These are phyloP conservation scores for Fragaria iinumae DNA, from an alignment of 306 rosid genomes.

Conservation along the genomic window DNA sequence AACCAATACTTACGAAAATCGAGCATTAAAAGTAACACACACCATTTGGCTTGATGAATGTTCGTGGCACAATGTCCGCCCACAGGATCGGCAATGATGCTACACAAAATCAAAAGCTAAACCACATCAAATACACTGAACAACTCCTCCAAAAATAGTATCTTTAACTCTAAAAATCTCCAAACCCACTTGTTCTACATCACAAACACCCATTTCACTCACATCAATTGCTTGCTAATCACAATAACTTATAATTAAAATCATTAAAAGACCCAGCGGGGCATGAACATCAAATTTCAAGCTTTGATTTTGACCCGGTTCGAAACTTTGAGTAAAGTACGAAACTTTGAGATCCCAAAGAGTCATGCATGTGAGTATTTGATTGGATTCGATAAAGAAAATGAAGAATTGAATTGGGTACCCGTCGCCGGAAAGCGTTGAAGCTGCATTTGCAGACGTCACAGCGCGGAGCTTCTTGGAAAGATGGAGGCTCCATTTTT, in stretches of 20 bases:
- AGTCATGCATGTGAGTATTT: background rate
- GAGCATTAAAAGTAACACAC: background rate
- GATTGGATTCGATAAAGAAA: background rate
- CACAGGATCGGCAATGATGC: slow-evolving; percentile 97
- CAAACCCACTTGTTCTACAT: background rate
- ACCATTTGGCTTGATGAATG: slow-evolving; percentile 91
- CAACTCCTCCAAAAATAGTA: background rate
- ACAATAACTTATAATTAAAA: background rate
- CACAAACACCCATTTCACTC: background rate
- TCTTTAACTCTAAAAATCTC: background rate
- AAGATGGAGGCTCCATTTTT: slow-evolving; percentile 69
- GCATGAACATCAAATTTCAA: background rate
- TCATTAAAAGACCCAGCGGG: background rate
- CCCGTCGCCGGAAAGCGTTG: slow-evolving; percentile 95
- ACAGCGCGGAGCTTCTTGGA: slow-evolving; percentile 88
- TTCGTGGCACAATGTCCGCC: slow-evolving; percentile 87
- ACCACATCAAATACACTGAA: background rate
- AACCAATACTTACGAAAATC: background rate
- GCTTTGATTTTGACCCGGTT: slow-evolving; percentile 1
- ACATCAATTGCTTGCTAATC: background rate
- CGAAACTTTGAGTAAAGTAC: background rate
- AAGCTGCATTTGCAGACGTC: slow-evolving; percentile 96
- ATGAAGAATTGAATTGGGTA: slow-evolving; percentile 11
- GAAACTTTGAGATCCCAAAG: slow-evolving; percentile 9
- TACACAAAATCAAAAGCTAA: slow-evolving; percentile 34